Conservation (phyloP, 2,329 filamentous ascomycete species). For the Plectosphaerella cucumerina region DNA sequence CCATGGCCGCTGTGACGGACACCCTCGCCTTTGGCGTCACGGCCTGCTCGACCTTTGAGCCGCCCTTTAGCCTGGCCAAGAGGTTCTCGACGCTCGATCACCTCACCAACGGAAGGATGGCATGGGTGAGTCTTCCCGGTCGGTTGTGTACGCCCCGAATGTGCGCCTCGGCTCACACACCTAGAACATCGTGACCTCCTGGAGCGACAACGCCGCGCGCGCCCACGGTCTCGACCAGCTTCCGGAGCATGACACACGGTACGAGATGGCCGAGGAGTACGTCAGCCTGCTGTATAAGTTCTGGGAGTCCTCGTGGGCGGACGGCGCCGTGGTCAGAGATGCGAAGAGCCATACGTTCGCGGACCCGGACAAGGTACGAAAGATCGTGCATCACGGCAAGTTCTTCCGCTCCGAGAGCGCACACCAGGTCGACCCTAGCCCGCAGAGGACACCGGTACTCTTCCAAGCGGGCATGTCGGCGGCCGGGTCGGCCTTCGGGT, state of each 20-base stretch:
- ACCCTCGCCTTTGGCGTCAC: conserved; percentile 4
- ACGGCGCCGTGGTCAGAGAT: conserved; percentile 7
- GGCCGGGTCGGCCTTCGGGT: conserved; percentile 15
- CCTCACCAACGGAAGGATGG: conserved; percentile 4
- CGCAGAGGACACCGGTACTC: conserved; percentile 13
- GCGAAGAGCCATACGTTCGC: neutral
- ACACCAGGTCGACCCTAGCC: conserved; percentile 1
- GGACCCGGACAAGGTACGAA: conserved; percentile 6
- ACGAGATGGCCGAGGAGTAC: conserved; percentile 5
- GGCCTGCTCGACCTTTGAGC: conserved; percentile 4
- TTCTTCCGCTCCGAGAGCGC: neutral
- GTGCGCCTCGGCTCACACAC: too few species aligned
- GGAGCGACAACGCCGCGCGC: conserved; percentile 5
- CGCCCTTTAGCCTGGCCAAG: conserved; percentile 3
- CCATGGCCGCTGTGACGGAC: conserved; percentile 44
- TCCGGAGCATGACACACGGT: conserved; percentile 3
- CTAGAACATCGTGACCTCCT: conserved; percentile 5
- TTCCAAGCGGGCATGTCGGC: conserved; percentile 17
- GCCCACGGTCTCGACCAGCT: conserved; percentile 2
- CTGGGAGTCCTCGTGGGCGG: conserved; percentile 10
- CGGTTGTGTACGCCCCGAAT: too few species aligned
- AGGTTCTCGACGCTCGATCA: conserved; percentile 4
- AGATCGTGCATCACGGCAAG: conserved; percentile 9
- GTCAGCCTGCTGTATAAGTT: conserved; percentile 3
- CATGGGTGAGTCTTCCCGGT: neutral